phyloP scores from a whole-genome alignment of 352 stramenopile species.

The Bremia lactucae region DNA sequence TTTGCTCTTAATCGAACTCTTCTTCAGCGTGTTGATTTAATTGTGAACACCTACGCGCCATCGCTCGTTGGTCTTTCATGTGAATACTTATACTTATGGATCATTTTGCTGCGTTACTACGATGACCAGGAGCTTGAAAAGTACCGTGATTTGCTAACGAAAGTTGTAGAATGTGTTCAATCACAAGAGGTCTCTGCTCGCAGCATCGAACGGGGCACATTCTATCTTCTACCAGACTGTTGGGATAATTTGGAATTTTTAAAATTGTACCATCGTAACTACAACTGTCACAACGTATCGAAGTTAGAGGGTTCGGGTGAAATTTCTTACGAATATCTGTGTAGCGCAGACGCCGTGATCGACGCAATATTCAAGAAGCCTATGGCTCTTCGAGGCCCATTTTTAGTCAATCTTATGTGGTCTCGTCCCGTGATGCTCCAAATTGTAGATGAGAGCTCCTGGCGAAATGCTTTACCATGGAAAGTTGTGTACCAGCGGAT shows the following conservation, averaged over 20 bases:
- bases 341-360: slow-evolving; percentile 13
- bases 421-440: slow-evolving; percentile 25
- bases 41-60: slow-evolving; percentile 27
- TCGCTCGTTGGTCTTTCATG: slow-evolving; percentile 16
- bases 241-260: slow-evolving; percentile 29
- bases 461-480: slow-evolving; percentile 34
- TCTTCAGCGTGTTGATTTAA: slow-evolving; percentile 35
- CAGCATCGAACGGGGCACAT: slow-evolving; percentile 11
- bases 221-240: slow-evolving; percentile 14
- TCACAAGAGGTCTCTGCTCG: slow-evolving; percentile 15
- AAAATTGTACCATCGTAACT: slow-evolving; percentile 17
- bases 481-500: slow-evolving; percentile 24
- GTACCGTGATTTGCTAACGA: slow-evolving; percentile 26
- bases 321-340: slow-evolving; percentile 16
- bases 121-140: slow-evolving; percentile 42
- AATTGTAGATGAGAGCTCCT: slow-evolving; percentile 23
- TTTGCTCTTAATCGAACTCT: slow-evolving; percentile 30
- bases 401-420: slow-evolving; percentile 40
- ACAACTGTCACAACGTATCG: slow-evolving; percentile 13
- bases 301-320: slow-evolving; percentile 8
- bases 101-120: slow-evolving; percentile 33
- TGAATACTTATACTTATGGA: slow-evolving; percentile 34
- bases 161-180: slow-evolving; percentile 31
- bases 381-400: slow-evolving; percentile 19
- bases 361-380: slow-evolving; percentile 17